These are phyloP conservation scores for Paecilomyces variotii DNA, from an alignment of 2,329 filamentous ascomycete genomes.

Conservation along the genomic window DNA sequence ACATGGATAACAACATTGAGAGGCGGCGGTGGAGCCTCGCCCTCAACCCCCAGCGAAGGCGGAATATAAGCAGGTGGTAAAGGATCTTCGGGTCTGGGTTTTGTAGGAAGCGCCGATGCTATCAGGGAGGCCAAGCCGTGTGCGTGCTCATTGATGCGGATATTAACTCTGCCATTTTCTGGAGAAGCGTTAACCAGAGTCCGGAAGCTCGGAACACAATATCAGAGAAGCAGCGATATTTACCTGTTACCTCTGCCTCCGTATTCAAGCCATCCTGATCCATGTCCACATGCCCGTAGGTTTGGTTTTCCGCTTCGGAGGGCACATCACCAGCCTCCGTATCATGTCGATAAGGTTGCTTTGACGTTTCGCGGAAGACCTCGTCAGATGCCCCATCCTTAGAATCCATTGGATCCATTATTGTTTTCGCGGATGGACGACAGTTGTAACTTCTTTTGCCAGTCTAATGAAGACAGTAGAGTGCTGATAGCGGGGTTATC, in stretches of 20 bases:
- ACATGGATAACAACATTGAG: conserved; percentile 69
- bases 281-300: conserved; percentile 56
- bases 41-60: conserved; percentile 59
- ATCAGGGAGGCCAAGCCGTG: conserved; percentile 59
- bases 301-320: conserved; percentile 15
- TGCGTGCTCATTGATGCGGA: conserved; percentile 67
- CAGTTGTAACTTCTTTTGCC: not conserved
- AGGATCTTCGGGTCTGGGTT: conserved; percentile 20
- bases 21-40: conserved; percentile 45
- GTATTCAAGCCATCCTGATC: conserved; percentile 57
- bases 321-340: conserved; percentile 13
- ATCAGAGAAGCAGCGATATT: conserved; percentile 2
- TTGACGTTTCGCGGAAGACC: not conserved
- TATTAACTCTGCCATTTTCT: conserved; percentile 72
- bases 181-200: conserved; percentile 2
- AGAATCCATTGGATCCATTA: not conserved
- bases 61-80: conserved; percentile 43
- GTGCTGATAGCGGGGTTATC: not conserved
- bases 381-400: not conserved
- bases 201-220: not conserved
- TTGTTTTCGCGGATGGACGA: not conserved
- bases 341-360: not conserved
- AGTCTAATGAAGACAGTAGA: not conserved
- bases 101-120: conserved; percentile 47
- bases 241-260: conserved; percentile 52